Evolutionary conservation across 73 alveolate species (phyloP).

Genomic region (Paraurostyla sp.): DNA sequence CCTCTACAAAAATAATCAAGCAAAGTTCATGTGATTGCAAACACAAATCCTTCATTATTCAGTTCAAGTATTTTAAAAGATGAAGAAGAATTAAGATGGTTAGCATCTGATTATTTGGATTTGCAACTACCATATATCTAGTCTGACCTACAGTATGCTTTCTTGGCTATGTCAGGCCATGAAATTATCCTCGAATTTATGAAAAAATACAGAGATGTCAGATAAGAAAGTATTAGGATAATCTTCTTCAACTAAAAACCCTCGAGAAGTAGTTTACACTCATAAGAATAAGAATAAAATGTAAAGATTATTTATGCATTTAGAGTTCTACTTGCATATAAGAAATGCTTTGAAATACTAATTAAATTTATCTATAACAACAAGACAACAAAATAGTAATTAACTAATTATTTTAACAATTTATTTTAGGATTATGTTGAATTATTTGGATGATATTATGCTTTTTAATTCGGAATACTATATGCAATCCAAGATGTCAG

Average conservation of each 20-base stretch:
- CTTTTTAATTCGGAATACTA: slow-evolving; percentile 43
- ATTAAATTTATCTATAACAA: slow-evolving; percentile 30
- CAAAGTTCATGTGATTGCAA: background rate
- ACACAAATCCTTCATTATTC: background rate
- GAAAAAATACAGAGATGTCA: slow-evolving; percentile 1
- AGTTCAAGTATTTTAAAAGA: background rate
- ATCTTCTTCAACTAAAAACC: background rate
- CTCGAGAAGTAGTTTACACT: too few species aligned
- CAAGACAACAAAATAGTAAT: slow-evolving; percentile 32
- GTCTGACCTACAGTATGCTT: slow-evolving; percentile 30
- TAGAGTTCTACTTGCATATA: background rate
- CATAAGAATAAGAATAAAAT: background rate
- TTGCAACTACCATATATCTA: background rate
- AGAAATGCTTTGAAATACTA: slow-evolving; percentile 26
- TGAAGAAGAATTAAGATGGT: background rate
- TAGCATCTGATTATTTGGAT: background rate
- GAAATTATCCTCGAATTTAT: background rate
- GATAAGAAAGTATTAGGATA: slow-evolving; percentile 34
- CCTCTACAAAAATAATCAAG: background rate
- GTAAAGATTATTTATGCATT: background rate
- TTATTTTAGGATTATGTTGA: background rate
- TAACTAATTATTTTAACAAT: background rate
- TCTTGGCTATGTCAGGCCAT: slow-evolving; percentile 27
- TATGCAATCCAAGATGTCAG: slow-evolving; percentile 25
- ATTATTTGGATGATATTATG: slow-evolving; percentile 9